These are phyloP conservation scores for Penicillium sp. DNA, from an alignment of 2,329 filamentous ascomycete species.

Conservation along the genomic window DNA sequence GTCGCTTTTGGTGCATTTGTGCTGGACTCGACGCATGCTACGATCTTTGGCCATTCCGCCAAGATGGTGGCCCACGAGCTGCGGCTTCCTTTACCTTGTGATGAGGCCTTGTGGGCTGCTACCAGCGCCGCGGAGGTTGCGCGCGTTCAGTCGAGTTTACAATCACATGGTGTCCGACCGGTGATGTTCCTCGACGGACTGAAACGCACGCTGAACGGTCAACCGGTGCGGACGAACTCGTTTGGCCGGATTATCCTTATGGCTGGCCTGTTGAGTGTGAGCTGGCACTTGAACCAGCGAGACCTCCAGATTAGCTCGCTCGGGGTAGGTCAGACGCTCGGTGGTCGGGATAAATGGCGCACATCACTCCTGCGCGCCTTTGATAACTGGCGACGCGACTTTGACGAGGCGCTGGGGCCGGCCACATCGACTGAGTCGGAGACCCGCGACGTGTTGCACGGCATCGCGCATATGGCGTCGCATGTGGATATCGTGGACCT, in stretches of 20 bases:
- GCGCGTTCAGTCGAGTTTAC: conserved; percentile 77
- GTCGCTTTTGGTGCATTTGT: conserved; percentile 94
- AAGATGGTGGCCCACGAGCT: conserved; percentile 98
- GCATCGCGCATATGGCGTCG: conserved; percentile 96
- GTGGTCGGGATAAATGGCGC: conserved; percentile 89
- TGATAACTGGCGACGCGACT: conserved; percentile 91
- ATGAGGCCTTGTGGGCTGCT: conserved; percentile 90
- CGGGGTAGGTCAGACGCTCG: conserved; percentile 77
- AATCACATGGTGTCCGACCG: conserved; percentile 80
- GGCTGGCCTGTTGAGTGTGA: conserved; percentile 89
- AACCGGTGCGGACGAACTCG: conserved; percentile 85
- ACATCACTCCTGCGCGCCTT: conserved; percentile 83
- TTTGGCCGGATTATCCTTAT: conserved; percentile 94
- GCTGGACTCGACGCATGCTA: conserved; percentile 93
- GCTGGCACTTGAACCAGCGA: conserved; percentile 96
- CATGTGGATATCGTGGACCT: conserved; percentile 97
- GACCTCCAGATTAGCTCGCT: conserved; percentile 91
- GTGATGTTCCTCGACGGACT: conserved; percentile 88
- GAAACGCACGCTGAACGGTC: conserved; percentile 84
- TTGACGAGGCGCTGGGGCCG: conserved; percentile 77
- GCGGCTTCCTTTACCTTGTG: conserved; percentile 85
- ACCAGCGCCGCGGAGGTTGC: conserved; percentile 85
- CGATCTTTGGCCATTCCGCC: conserved; percentile 96
- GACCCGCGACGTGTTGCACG: conserved; percentile 85
- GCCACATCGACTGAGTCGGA: conserved; percentile 71